These are phyloP conservation scores for Vitis rotundifolia DNA, from an alignment of 164 flowering plant genomes.

Conservation along the genomic window DNA sequence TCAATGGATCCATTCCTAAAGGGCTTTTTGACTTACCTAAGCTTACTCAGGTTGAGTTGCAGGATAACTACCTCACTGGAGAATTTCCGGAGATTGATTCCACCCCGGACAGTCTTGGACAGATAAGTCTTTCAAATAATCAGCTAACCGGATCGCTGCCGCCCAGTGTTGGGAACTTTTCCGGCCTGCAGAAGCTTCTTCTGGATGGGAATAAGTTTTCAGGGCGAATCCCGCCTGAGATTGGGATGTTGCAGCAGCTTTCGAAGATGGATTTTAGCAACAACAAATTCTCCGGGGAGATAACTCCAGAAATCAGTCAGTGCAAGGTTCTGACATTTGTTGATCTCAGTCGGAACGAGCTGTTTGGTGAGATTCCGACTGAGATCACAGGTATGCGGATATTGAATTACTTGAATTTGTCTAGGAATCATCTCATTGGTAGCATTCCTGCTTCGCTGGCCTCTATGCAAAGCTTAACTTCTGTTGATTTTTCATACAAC, in stretches of 20 bases:
- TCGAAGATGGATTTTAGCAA: slow-evolving; percentile 87
- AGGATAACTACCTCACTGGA: slow-evolving; percentile 70
- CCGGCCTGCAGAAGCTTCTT: slow-evolving; percentile 85
- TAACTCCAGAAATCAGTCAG: slow-evolving; percentile 73
- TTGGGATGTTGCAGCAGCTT: slow-evolving; percentile 84
- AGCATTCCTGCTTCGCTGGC: slow-evolving; percentile 71
- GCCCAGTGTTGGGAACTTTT: slow-evolving; percentile 69
- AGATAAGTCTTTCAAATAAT: slow-evolving; percentile 84
- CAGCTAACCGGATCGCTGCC: slow-evolving; percentile 75
- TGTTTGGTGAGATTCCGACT: slow-evolving; percentile 75
- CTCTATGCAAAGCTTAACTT: slow-evolving; percentile 88
- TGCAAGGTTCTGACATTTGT: slow-evolving; percentile 80
- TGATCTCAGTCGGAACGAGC: slow-evolving; percentile 83
- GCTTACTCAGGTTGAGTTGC: slow-evolving; percentile 82
- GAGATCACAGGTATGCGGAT: slow-evolving; percentile 81
- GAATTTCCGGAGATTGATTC: slow-evolving; percentile 56
- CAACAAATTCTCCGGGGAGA: slow-evolving; percentile 68
- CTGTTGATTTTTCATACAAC: slow-evolving; percentile 91
- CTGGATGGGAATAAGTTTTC: slow-evolving; percentile 84
- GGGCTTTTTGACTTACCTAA: slow-evolving; percentile 72
- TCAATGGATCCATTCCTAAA: slow-evolving; percentile 84
- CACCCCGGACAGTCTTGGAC: slow-evolving; percentile 57
- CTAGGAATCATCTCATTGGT: slow-evolving; percentile 79
- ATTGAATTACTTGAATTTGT: slow-evolving; percentile 80
- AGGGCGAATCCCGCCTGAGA: slow-evolving; percentile 72